Evolutionary conservation across 768 basidiomycete genomes (phyloP).

Genomic region (Amanita muscaria): DNA sequence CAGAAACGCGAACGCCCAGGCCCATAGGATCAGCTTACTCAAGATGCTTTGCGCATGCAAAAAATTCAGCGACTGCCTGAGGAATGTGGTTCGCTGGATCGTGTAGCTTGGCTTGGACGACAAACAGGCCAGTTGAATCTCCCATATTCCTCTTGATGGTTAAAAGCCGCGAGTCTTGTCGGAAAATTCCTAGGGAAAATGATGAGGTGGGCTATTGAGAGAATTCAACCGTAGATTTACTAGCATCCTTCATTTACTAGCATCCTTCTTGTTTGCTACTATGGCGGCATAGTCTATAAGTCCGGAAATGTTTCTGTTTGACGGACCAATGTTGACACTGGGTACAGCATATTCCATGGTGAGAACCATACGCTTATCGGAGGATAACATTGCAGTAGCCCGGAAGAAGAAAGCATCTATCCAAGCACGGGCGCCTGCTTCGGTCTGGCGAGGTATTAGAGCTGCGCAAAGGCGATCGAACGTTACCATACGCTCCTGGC

Average conservation of each 20-base stretch:
- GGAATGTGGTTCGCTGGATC: conserved; percentile 11
- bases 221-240: conserved; percentile 1
- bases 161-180: conserved; percentile 7
- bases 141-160: conserved; percentile 8
- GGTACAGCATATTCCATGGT: conserved; percentile 15
- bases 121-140: conserved; percentile 9
- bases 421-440: conserved; percentile 16
- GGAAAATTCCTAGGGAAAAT: conserved; percentile 8
- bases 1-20: conserved; percentile 7
- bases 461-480: conserved; percentile 3
- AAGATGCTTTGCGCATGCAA: conserved; percentile 14
- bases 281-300: conserved; percentile 1
- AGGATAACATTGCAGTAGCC: conserved; percentile 18
- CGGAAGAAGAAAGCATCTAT: conserved; percentile 16
- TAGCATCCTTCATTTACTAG: conserved; percentile 3
- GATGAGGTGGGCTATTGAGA: conserved; percentile 5
- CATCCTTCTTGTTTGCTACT: conserved; percentile 2
- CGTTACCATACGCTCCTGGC: conserved; percentile 7
- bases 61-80: conserved; percentile 14
- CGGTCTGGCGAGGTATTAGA: conserved; percentile 12
- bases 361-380: conserved; percentile 12
- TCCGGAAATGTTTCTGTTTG: conserved; percentile 2
- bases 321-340: conserved; percentile 2
- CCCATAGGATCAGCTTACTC: conserved; percentile 11
- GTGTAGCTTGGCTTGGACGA: conserved; percentile 9